phyloP scores from a whole-genome alignment of 495 filamentous ascomycete species.

The Trichoderma asperelloides region DNA sequence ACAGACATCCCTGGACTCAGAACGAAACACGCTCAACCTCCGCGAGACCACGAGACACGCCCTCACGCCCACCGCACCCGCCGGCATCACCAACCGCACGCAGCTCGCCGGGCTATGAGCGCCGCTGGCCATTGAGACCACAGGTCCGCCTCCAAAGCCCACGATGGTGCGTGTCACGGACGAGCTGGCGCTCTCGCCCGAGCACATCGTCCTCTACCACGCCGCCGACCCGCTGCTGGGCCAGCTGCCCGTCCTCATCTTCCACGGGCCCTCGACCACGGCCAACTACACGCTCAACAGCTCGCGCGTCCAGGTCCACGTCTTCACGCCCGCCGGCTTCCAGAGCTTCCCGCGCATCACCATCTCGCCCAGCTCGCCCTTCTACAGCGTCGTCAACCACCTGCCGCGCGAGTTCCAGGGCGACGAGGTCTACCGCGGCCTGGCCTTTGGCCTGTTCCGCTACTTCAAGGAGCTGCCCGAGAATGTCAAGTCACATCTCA shows the following conservation, averaged over 20 bases:
- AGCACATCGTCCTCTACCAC: constrained; percentile 72
- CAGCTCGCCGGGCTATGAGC: constrained; percentile 17
- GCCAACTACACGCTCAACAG: constrained; percentile 77
- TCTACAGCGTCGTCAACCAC: constrained; percentile 83
- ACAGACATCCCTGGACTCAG: no score
- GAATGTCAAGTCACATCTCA: constrained; percentile 54
- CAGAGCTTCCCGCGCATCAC: constrained; percentile 83
- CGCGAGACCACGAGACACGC: neutral
- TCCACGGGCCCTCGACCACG: constrained; percentile 77
- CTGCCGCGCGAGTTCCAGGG: constrained; percentile 92
- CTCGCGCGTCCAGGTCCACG: constrained; percentile 85
- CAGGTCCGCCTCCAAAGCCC: constrained; percentile 4
- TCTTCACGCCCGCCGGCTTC: constrained; percentile 81
- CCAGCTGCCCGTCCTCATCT: constrained; percentile 65
- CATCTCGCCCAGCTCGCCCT: constrained; percentile 86
- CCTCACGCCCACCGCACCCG: neutral
- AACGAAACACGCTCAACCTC: no score
- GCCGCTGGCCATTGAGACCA: constrained; percentile 30
- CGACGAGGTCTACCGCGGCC: constrained; percentile 76
- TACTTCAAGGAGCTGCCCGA: constrained; percentile 86
- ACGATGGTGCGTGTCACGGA: constrained; percentile 60
- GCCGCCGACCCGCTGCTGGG: constrained; percentile 68
- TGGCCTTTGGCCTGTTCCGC: constrained; percentile 85
- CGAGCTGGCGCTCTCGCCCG: constrained; percentile 59
- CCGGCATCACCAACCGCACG: neutral